Base-by-base conservation (phyloP, 1,284 basidiomycete species). In the Ceratobasidium sp. region DNA sequence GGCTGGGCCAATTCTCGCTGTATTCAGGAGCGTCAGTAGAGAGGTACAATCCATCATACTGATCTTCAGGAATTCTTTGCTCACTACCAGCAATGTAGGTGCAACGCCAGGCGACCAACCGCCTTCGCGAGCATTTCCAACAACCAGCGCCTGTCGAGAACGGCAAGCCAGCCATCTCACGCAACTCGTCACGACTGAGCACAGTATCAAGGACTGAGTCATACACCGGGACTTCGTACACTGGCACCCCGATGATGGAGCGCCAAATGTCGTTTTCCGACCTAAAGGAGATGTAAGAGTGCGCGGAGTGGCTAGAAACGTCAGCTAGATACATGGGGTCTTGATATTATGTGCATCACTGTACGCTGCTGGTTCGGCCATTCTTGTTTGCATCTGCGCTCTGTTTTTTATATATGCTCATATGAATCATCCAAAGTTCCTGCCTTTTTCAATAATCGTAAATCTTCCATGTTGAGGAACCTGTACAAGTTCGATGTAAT, bases 41-140 rank as follows among this genome's bases (percentile, higher is more conserved):
- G 94, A 96, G 85, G 91, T 93, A 74, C 39, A 32, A 74, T 6
- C 75, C 50, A 58, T 61, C 34, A 30, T 71, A 12, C 39, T 53
- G 52, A 62, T 21, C n/a, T n/a, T n/a, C n/a, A n/a, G n/a, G n/a
- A n/a, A 39, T 39, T 39, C 14, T 70, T 57, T 12, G 30, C 16
- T 43, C 5, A 57, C 32, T 16, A 32, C 64, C 48, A 21, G 67
- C 14, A 28, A 12, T 70, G n/a, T 18, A 93, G 92, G 81, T 93
- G 36, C 88, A 90, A 76, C 86, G 87, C 30, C 94, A 96, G 77
- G 92, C 87, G 2, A 83, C 85, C 53, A 81, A 84, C 26, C 88
- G 88, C 46, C 82, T 96, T 62, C 87, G 90, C 34, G 92, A 94
- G 78, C 92, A 93, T 52, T 93, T 95, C 78, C 81, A 88, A 10